Base-by-base conservation (phyloP, 768 basidiomycete species). In the Leccinum truebloodii region DNA sequence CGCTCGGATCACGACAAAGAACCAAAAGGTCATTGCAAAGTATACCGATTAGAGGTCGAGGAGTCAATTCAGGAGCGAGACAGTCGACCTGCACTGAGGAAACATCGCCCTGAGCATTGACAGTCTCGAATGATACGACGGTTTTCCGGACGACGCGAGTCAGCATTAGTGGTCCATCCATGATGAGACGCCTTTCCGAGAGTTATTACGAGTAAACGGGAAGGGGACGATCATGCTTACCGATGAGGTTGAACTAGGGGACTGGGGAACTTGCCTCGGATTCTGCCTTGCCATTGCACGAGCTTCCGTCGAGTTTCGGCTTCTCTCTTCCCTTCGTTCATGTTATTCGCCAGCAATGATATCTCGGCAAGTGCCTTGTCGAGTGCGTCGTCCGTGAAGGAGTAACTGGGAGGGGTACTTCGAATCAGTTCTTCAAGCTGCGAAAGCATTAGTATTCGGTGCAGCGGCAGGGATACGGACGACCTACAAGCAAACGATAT, bases 251-350 rank as follows among this genome's bases (percentile, higher is more conserved):
- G 97, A 37, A 99, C 97, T 39, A 99, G 79, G n/a, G 97, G 95
- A 60, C 94, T 95, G 8, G 94, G 95, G 74, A 97, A 98, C 71
- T 86, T 91, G 20, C 94, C 92, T 41, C 89, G 82, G 67, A 99
- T 98, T 66, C 93, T 83, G 37, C 87, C 69, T 76, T 95, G 94
- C 92, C 92, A 95, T 69, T 90, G 86, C 18, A 98, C 91, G 26
- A 98, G 85, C 70, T 94, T 92, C 51, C 88, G 83, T 22, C 97
- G 83, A 1, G 92, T 95, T 76, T 99, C 97, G 2, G 94, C 84
- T 66, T 98, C 95, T 2, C 97, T 86, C 74, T 98, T 98, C 63
- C 94, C 94, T 77, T 99, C 97, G 73, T 99, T 99, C 92, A 99
- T 97, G 69, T 92, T 91, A 54, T 86, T 92, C 3, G 97, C 95